phyloP scores from a whole-genome alignment of 2,329 filamentous ascomycete genomes.

The Geosmithia flava region DNA sequence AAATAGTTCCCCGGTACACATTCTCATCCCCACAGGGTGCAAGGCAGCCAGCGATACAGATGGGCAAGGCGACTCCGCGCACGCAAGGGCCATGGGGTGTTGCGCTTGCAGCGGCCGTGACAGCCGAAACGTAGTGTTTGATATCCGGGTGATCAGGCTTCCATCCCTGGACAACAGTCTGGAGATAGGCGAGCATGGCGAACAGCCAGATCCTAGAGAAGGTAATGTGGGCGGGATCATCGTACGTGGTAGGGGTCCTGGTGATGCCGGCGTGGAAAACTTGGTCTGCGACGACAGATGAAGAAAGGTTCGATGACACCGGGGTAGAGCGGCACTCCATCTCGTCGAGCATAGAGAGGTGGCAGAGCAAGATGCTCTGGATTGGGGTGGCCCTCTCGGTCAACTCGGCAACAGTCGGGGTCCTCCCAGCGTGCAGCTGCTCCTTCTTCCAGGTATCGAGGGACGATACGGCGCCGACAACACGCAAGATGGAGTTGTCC shows the following conservation, averaged over 20 bases:
- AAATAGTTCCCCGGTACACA: conserved; percentile 26
- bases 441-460: conserved; percentile 44
- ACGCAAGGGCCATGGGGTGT: conserved; percentile 17
- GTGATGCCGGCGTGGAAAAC: background rate
- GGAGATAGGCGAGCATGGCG: conserved; percentile 32
- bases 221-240: background rate
- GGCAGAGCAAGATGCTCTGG: background rate
- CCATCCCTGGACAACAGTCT: conserved; percentile 37
- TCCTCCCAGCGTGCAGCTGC: conserved; percentile 9
- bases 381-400: conserved; percentile 1
- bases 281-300: background rate
- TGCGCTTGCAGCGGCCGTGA: conserved; percentile 19
- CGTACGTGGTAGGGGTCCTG: background rate
- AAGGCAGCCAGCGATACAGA: conserved; percentile 28
- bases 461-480: conserved; percentile 39
- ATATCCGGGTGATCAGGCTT: conserved; percentile 32
- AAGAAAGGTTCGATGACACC: background rate
- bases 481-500: conserved; percentile 42
- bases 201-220: conserved; percentile 28
- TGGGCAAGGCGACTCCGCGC: conserved; percentile 24
- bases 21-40: conserved; percentile 24
- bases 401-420: background rate
- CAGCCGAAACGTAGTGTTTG: conserved; percentile 15
- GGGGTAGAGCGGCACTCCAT: background rate
- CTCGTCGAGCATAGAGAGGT: background rate